Base-by-base conservation (phyloP, 768 basidiomycete genomes). In the Cystoderma amianthinum region DNA sequence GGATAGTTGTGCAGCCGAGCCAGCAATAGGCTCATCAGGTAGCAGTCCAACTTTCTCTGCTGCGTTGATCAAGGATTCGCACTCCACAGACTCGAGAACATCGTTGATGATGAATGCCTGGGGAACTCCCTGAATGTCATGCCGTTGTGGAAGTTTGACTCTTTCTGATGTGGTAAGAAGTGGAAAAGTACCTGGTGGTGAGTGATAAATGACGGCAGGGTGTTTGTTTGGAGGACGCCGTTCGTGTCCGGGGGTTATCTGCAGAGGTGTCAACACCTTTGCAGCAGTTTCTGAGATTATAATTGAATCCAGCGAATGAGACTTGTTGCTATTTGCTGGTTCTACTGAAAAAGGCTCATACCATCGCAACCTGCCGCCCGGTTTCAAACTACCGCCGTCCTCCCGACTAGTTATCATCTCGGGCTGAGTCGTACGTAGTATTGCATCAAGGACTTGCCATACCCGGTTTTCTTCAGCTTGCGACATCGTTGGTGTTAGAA, bases 171-270 rank as follows among this genome's bases (percentile, higher is more conserved):
- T n/a, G 3, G 51, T 44, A 6, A 56, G 49, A 24, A 61, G 63
- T 16, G 51, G 61, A 49, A 57, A 64, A 25, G 60, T 58, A 28
- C 53, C 53, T 41, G 54, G 61, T 42, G 44, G 60, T 21, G 71
- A 71, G 35, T 61, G 66, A 48, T 68, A 69, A n/a, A 78, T 69
- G 13, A 72, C 64, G 0, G 71, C 71, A 7, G 70, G 65, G 53
- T 74, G 68, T 30, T 68, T 63, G 51, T 78, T 78, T 16, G 74
- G 74, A n/a, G n/a, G n/a, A n/a, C n/a, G n/a, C n/a, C n/a, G n/a
- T n/a, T n/a, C n/a, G n/a, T n/a, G n/a, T n/a, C n/a, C n/a, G n/a
- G n/a, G n/a, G n/a, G n/a, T n/a, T n/a, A n/a, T n/a, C n/a, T n/a
- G n/a, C n/a, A n/a, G n/a, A n/a, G n/a, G n/a, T n/a, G n/a, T n/a